These are phyloP conservation scores for Solanum pinnatisectum DNA, from an alignment of 257 asterid species.

Conservation along the genomic window DNA sequence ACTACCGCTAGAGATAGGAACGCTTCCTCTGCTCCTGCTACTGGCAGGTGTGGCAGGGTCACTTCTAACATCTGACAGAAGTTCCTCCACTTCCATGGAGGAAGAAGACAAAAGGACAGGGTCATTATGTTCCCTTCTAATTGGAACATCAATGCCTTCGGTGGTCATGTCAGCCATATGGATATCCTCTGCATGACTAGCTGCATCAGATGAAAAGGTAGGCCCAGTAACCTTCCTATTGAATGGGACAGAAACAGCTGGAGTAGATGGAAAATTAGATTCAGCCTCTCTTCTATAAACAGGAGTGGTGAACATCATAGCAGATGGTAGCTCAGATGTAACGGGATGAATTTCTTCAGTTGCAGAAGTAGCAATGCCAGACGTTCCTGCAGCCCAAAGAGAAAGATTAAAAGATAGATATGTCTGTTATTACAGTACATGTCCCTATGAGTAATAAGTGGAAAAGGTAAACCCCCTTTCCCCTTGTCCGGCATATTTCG, in stretches of 20 bases:
- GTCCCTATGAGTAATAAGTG: not conserved
- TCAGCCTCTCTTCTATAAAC: not conserved
- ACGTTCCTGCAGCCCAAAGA: slow-evolving; percentile 20
- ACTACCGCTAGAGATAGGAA: not conserved
- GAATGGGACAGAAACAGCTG: slow-evolving; percentile 4
- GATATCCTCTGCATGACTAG: not conserved
- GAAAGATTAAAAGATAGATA: not conserved
- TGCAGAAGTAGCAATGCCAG: slow-evolving; percentile 18
- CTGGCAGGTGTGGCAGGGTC: slow-evolving; percentile 2
- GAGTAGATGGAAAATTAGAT: not conserved
- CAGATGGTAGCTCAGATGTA: slow-evolving; percentile 17
- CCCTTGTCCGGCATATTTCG: not conserved
- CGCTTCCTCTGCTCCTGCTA: slow-evolving; percentile 2
- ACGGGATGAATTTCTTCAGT: slow-evolving; percentile 10
- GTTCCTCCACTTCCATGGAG: not conserved
- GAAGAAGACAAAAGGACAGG: slow-evolving; percentile 3
- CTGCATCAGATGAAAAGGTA: slow-evolving; percentile 3
- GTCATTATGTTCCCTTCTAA: slow-evolving; percentile 13
- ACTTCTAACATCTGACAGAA: slow-evolving; percentile 1
- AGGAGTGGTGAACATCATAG: not conserved
- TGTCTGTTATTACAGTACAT: not conserved
- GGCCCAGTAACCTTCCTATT: slow-evolving; percentile 14
- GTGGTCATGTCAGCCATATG: slow-evolving; percentile 5
- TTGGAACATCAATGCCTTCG: slow-evolving; percentile 18
- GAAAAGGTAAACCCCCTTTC: not conserved